Percentiles rank a stretch among this genome's conserved stretches.
Conservation (phyloP, 495 filamentous ascomycete genomes). For the Margaritispora aquatica region DNA sequence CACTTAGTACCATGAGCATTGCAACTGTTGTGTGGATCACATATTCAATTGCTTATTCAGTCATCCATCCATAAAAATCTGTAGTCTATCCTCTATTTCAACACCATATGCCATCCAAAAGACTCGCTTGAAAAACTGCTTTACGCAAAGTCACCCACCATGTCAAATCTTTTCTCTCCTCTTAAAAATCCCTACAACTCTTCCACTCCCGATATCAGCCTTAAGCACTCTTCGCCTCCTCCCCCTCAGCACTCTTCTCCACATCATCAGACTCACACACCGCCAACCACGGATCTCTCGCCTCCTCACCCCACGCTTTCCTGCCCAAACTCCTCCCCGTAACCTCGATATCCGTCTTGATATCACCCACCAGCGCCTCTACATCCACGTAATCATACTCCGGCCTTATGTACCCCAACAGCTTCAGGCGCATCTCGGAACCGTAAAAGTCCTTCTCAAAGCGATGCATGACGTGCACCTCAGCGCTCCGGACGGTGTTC, state of each 20-base stretch:
- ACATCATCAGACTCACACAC: neutral
- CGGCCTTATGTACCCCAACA: slow-evolving; percentile 82
- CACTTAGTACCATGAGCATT: too few species aligned
- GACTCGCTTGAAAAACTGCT: too few species aligned
- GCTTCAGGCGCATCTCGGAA: slow-evolving; percentile 63
- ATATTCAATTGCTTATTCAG: neutral
- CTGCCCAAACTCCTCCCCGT: slow-evolving; percentile 66
- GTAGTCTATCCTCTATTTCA: neutral
- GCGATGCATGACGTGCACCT: slow-evolving; percentile 82
- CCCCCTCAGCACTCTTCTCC: neutral
- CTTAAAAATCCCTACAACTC: neutral
- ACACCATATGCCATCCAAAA: neutral
- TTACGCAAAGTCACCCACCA: too few species aligned
- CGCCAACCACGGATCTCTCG: neutral
- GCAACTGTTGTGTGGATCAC: too few species aligned
- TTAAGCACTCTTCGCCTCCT: neutral
- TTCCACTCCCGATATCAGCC: neutral
- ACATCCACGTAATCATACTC: slow-evolving; percentile 82
- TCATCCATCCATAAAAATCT: neutral
- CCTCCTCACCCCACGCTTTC: slow-evolving; percentile 47
- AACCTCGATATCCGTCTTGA: slow-evolving; percentile 81
- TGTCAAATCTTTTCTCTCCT: too few species aligned
- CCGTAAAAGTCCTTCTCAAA: slow-evolving; percentile 81
- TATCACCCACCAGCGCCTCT: slow-evolving; percentile 83
- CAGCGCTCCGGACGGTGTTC: slow-evolving; percentile 73